phyloP scores from a whole-genome alignment of 768 basidiomycete species.

The Tulasnella sp. region DNA sequence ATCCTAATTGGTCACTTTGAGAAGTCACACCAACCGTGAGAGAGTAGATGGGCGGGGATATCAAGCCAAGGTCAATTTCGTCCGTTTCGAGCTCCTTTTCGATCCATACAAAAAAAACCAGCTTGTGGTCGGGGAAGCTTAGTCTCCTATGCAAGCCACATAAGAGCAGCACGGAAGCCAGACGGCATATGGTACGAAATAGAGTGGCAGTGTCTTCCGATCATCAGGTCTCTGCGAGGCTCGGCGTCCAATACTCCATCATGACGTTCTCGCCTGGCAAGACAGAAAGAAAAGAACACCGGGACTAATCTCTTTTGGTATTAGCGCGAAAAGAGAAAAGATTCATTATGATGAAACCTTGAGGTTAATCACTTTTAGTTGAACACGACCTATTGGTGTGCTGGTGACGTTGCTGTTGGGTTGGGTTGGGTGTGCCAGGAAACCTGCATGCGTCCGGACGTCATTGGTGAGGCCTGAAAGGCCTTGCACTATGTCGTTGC shows the following conservation, averaged over 20 bases:
- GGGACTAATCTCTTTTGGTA: not conserved
- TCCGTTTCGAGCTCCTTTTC: not conserved
- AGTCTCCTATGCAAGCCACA: not conserved
- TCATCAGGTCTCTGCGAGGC: not conserved
- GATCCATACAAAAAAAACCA: not conserved
- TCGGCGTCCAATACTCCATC: not conserved
- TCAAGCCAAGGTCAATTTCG: not conserved
- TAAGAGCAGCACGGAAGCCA: not conserved
- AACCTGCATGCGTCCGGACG: not conserved
- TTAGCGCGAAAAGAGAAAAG: not conserved
- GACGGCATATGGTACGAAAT: not conserved
- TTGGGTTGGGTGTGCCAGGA: not conserved
- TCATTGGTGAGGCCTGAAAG: not conserved
- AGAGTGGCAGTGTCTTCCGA: not conserved
- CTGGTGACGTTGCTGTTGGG: not conserved
- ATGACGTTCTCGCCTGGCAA: not conserved
- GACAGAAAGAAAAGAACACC: not conserved
- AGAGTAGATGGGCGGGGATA: not conserved
- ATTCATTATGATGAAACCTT: slow-evolving; percentile 2
- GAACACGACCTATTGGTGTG: not conserved
- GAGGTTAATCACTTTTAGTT: not conserved
- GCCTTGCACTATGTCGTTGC: not conserved
- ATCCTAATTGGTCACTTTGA: not conserved
- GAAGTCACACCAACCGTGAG: not conserved
- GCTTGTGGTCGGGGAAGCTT: not conserved